Conservation (phyloP, 805 yeast species). For the Zygoascus ofunaensis region DNA sequence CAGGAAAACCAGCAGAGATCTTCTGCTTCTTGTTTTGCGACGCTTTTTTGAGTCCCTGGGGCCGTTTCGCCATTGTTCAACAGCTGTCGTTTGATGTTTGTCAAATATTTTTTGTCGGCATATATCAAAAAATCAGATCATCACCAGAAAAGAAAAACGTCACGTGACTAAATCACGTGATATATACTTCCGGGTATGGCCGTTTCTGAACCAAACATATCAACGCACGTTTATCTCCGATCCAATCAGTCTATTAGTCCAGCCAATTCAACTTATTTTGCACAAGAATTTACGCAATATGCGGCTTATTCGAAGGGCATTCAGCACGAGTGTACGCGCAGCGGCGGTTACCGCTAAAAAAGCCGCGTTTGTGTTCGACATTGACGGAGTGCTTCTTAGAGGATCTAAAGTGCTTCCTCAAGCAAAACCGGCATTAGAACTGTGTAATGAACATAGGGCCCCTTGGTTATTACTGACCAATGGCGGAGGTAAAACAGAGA, state of each 20-base stretch:
- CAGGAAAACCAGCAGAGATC: conserved; percentile 17
- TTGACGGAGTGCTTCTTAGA: conserved; percentile 81
- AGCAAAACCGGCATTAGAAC: conserved; percentile 52
- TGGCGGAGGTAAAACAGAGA: conserved; percentile 78
- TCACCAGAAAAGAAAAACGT: too few relatives aligned
- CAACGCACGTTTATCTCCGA: too few relatives aligned
- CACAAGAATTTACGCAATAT: neutral
- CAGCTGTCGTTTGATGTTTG: too few relatives aligned
- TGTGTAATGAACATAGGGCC: conserved; percentile 43
- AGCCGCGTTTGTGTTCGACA: conserved; percentile 24
- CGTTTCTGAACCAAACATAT: too few relatives aligned
- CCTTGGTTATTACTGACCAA: conserved; percentile 84
- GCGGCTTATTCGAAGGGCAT: conserved; percentile 1
- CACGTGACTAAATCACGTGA: too few relatives aligned
- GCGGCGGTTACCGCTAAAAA: neutral
- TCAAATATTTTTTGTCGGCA: too few relatives aligned
- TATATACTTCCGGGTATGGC: too few relatives aligned
- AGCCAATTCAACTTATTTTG: too few relatives aligned
- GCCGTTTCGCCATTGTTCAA: conserved; percentile 54
- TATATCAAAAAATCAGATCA: too few relatives aligned
- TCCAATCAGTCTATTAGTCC: too few relatives aligned
- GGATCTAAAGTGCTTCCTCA: conserved; percentile 59
- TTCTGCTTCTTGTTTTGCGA: conserved; percentile 41
- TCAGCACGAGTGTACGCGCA: neutral
- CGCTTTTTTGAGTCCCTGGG: conserved; percentile 55